Evolutionary conservation across 2,329 filamentous ascomycete species (phyloP), one percentile per base, ranked within the genome.

Genomic region (Xylaria sp.): DNA sequence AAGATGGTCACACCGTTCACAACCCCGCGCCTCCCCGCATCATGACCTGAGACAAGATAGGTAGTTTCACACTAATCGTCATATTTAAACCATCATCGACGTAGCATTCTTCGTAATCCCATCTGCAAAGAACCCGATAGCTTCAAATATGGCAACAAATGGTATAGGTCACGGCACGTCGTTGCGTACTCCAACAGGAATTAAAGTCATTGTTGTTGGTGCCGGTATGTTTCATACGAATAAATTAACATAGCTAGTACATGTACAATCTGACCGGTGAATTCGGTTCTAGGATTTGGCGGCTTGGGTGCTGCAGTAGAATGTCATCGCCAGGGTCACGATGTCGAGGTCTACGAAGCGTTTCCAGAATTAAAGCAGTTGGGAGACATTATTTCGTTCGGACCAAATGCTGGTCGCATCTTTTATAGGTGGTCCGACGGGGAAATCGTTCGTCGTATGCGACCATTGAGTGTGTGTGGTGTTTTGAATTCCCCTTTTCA

Each of bases 281-380:
- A 55, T 51, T 37, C 13, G 18, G 8, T 47, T 63, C 63, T 75
- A 79, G 88, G 88, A 23, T 90, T 90, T 68, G 88, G 87, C 44
- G 88, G 88, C 18, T 81, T 90, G 32, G 87, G 87, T 6, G 86
- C 88, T 21, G 88, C 88, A 50, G 88, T 91, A 69, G 88, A 91
- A 78, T 89, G 87, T 74, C 83, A 86, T 69, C 84, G 87, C 18
- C 86, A 90, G 71, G 88, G 88, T 18, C 88, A 90, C 75, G 80
- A 83, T 13, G 87, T 88, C 21, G 79, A 84, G 63, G 83, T 90
- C 68, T 88, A 89, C 75, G 88, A 90, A 73, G 82, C 84, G 0
- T 89, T 89, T 68, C 80, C 84, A 8, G 83, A 85, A 63, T 83
- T 90, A 63, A 90, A 89, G 72, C 78, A 82, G 3, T 82, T 90